A percentile compares a stretch with the other conserved stretches of the same genome.
phyloP scores from a whole-genome alignment of 176 grass and related monocot species.

The Aegilops tauschii region DNA sequence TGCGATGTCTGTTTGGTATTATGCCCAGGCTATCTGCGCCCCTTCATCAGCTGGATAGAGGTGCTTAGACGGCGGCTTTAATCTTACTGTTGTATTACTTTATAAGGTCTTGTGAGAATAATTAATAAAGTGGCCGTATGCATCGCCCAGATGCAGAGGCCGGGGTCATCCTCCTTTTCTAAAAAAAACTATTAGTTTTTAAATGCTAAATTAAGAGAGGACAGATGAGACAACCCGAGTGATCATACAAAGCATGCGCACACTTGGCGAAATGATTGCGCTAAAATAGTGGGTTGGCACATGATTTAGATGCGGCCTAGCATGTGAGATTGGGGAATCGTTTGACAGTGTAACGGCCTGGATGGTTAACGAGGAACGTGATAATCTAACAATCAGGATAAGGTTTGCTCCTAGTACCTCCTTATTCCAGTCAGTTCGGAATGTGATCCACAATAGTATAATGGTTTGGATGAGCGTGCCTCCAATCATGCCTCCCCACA shows the following conservation, averaged over 20 bases:
- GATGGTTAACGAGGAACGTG: background rate
- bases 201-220: background rate
- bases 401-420: conserved; percentile 45
- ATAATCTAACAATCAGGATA: background rate
- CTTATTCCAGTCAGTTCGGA: conserved; percentile 81
- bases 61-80: too few relatives aligned
- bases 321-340: conserved; percentile 31
- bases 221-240: background rate
- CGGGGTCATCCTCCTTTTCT: too few relatives aligned
- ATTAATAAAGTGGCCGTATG: too few relatives aligned
- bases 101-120: too few relatives aligned
- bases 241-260: background rate
- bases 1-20: too few relatives aligned
- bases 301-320: background rate
- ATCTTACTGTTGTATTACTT: too few relatives aligned
- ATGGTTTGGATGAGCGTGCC: conserved; percentile 73
- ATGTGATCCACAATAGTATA: conserved; percentile 75
- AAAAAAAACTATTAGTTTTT: too few relatives aligned
- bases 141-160: too few relatives aligned
- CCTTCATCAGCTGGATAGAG: too few relatives aligned
- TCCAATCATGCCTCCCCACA: conserved; percentile 83
- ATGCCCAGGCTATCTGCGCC: too few relatives aligned
- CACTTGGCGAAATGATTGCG: conserved; percentile 3
- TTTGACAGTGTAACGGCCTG: conserved; percentile 19
- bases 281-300: background rate